These are phyloP conservation scores for Linum lewisii DNA, from an alignment of 345 rosid species.

Conservation along the genomic window DNA sequence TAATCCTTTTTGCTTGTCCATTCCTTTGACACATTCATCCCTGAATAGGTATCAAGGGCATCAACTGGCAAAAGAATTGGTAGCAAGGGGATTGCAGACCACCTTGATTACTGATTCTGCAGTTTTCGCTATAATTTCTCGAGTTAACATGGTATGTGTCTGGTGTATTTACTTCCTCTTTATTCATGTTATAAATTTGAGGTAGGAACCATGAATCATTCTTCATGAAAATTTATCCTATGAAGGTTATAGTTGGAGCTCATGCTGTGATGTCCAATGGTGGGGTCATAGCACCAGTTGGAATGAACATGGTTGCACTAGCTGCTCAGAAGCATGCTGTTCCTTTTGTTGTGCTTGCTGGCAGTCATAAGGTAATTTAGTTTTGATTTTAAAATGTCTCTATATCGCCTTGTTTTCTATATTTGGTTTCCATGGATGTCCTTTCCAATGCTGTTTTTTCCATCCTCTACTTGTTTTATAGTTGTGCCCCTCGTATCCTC, in stretches of 20 bases:
- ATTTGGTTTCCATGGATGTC: background rate
- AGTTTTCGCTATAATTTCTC: conserved; percentile 95
- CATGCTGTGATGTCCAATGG: conserved; percentile 99
- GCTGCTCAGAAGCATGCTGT: conserved; percentile 97
- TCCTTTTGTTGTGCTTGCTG: conserved; percentile 95
- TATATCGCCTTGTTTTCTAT: background rate
- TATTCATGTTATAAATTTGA: background rate
- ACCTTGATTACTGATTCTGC: conserved; percentile 92
- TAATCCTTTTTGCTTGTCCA: background rate
- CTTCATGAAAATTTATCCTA: conserved; percentile 16
- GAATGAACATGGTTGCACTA: conserved; percentile 95
- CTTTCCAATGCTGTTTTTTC: conserved; percentile 10
- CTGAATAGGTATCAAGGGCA: conserved; percentile 83
- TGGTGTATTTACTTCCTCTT: background rate
- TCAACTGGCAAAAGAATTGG: conserved; percentile 82
- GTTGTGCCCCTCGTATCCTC: conserved; percentile 96
- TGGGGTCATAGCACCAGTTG: conserved; percentile 95
- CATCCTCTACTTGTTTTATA: conserved; percentile 30
- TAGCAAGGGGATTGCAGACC: conserved; percentile 86
- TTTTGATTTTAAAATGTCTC: background rate
- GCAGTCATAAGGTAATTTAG: conserved; percentile 82
- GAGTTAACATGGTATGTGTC: conserved; percentile 75
- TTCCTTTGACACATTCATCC: background rate
- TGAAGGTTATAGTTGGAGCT: conserved; percentile 94
- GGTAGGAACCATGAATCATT: conserved; percentile 9